Evolutionary conservation across 257 asterid genomes (phyloP).

Genomic region (Henckelia pumila): DNA sequence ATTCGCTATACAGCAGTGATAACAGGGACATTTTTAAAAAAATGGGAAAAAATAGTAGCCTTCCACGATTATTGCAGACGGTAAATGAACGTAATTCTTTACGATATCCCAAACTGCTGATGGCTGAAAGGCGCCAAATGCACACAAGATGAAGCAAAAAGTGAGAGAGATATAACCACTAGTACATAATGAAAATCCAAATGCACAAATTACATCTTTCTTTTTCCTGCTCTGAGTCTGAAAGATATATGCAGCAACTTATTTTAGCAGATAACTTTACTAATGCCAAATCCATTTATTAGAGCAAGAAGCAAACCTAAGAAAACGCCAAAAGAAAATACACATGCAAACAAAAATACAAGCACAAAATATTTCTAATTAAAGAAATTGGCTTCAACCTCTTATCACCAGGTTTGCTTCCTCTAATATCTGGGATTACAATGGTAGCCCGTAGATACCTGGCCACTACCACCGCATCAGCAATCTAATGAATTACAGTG

Average conservation of each 20-base stretch:
- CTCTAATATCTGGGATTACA: slow-evolving; percentile 91
- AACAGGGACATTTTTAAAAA: too few relatives aligned
- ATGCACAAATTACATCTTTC: slow-evolving; percentile 12
- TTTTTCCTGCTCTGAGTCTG: slow-evolving; percentile 6
- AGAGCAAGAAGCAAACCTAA: slow-evolving; percentile 21
- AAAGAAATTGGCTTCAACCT: slow-evolving; percentile 40
- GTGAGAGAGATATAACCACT: neutral
- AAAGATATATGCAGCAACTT: neutral
- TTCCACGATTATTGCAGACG: neutral
- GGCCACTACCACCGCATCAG: slow-evolving; percentile 95
- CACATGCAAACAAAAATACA: neutral
- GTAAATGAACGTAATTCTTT: neutral
- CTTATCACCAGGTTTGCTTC: slow-evolving; percentile 75
- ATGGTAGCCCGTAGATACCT: slow-evolving; percentile 85
- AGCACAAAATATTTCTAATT: neutral
- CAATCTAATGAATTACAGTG: slow-evolving; percentile 42
- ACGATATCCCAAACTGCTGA: slow-evolving; percentile 7
- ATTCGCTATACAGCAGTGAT: neutral
- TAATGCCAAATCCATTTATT: slow-evolving; percentile 12
- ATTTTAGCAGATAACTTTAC: slow-evolving; percentile 14
- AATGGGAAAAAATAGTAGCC: too few relatives aligned
- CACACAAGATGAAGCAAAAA: slow-evolving; percentile 17
- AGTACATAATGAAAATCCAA: neutral
- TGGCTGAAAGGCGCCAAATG: slow-evolving; percentile 13
- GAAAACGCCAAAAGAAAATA: neutral